These are phyloP conservation scores for Psidium friedrichsthalianum DNA, from an alignment of 345 rosid genomes.

Conservation along the genomic window DNA sequence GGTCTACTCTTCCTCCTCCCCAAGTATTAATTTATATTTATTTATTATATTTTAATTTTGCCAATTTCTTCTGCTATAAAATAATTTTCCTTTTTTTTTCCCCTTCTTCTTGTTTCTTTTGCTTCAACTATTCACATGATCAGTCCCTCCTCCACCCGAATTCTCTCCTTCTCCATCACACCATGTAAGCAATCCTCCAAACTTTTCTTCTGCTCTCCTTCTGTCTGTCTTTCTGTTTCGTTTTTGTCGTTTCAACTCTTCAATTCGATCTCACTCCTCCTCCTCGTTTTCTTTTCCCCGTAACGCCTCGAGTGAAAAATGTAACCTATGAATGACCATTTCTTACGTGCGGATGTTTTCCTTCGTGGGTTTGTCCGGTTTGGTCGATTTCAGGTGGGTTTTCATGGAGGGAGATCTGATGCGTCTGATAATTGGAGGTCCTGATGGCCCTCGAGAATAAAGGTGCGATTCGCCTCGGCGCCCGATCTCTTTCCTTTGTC, in stretches of 20 bases:
- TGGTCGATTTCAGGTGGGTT: conserved; percentile 20
- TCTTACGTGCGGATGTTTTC: background rate
- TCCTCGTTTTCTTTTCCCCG: background rate
- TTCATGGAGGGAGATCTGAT: conserved; percentile 45
- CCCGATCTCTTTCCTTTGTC: background rate
- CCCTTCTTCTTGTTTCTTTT: background rate
- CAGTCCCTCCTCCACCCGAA: conserved; percentile 1
- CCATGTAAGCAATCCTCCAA: background rate
- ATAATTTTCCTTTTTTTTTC: background rate
- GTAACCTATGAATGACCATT: background rate
- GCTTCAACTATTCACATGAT: background rate
- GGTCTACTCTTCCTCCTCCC: conserved; percentile 6
- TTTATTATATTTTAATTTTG: background rate
- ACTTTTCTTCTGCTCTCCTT: background rate
- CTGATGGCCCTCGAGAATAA: conserved; percentile 54
- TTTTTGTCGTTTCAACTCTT: background rate
- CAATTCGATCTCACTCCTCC: background rate
- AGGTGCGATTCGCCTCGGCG: conserved; percentile 15
- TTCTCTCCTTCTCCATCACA: conserved; percentile 2
- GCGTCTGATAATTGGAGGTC: conserved; percentile 46
- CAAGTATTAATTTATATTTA: background rate
- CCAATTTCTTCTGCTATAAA: background rate
- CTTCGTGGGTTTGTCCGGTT: background rate
- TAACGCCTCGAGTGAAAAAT: background rate
- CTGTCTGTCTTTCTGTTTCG: background rate